A percentile compares a stretch with the other conserved stretches of the same genome.
phyloP scores from a whole-genome alignment of 768 basidiomycete species.

The Russula compacta region DNA sequence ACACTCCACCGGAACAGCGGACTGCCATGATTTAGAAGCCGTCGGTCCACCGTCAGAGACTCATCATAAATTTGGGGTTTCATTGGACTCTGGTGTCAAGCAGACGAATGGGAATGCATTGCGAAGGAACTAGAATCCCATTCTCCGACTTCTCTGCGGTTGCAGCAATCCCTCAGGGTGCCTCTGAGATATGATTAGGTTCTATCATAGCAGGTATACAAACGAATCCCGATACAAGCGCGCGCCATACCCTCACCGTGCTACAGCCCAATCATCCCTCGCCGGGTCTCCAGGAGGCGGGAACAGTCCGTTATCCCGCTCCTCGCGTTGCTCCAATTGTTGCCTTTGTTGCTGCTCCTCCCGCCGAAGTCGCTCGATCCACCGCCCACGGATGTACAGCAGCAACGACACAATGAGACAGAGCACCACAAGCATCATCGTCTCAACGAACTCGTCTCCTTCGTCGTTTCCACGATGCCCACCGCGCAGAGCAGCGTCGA shows the following conservation, averaged over 20 bases:
- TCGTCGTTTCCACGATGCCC: conserved; percentile 55
- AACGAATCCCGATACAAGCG: neutral
- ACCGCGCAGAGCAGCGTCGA: conserved; percentile 55
- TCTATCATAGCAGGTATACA: neutral
- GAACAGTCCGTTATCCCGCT: conserved; percentile 20
- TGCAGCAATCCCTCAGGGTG: neutral
- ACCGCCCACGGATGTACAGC: conserved; percentile 71
- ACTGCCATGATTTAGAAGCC: no score
- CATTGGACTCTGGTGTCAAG: no score
- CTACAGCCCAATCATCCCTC: conserved; percentile 22
- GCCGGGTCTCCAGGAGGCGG: conserved; percentile 25
- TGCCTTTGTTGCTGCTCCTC: conserved; percentile 42
- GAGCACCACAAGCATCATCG: conserved; percentile 64
- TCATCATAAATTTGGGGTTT: no score
- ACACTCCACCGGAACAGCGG: no score
- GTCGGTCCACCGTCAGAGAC: no score
- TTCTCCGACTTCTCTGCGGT: neutral
- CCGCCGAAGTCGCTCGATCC: conserved; percentile 61
- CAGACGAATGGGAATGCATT: no score
- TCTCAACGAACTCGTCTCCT: conserved; percentile 68
- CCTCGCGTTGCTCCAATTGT: conserved; percentile 31
- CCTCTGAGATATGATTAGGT: neutral
- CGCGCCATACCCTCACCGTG: conserved; percentile 16
- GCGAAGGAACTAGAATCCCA: no score
- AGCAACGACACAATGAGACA: conserved; percentile 66